Evolutionary conservation across 495 filamentous ascomycete genomes (phyloP).

Genomic region (Thozetella sp.): DNA sequence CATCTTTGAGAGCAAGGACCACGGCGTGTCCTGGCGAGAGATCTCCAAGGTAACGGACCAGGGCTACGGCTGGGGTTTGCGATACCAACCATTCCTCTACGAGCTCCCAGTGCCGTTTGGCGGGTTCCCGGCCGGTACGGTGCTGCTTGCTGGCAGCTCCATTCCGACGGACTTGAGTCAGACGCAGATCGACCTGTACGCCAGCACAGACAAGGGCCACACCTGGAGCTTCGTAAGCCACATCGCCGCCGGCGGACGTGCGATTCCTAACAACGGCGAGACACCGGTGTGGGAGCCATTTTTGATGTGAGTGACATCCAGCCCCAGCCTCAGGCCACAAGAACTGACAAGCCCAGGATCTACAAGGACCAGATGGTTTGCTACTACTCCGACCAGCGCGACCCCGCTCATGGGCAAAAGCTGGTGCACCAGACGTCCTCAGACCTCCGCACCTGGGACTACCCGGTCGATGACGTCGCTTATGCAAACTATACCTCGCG

Average conservation of each 20-base stretch:
- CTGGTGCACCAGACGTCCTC: constrained; percentile 62
- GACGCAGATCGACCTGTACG: constrained; percentile 72
- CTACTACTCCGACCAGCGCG: constrained; percentile 74
- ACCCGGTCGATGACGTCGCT: constrained; percentile 61
- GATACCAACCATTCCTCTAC: constrained; percentile 70
- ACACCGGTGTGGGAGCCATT: constrained; percentile 76
- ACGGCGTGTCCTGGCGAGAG: constrained; percentile 63
- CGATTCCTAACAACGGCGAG: constrained; percentile 60
- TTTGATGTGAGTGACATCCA: constrained; percentile 38
- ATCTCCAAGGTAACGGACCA: constrained; percentile 62
- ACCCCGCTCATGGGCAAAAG: constrained; percentile 66
- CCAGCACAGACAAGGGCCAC: constrained; percentile 54
- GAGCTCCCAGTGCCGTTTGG: constrained; percentile 59
- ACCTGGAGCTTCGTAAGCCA: constrained; percentile 70
- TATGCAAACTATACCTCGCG: constrained; percentile 61
- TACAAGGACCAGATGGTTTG: constrained; percentile 59
- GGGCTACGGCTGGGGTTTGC: constrained; percentile 63
- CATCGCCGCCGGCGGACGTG: constrained; percentile 63
- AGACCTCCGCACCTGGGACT: constrained; percentile 60
- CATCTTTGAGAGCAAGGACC: constrained; percentile 63
- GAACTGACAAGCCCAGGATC: constrained; percentile 9
- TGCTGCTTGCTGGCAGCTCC: constrained; percentile 64
- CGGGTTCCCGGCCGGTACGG: constrained; percentile 56
- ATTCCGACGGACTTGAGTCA: constrained; percentile 62
- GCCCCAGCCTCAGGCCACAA: not conserved